Conservation (phyloP, 1,284 basidiomycete genomes). For the Ganoderma leucocontextum region DNA sequence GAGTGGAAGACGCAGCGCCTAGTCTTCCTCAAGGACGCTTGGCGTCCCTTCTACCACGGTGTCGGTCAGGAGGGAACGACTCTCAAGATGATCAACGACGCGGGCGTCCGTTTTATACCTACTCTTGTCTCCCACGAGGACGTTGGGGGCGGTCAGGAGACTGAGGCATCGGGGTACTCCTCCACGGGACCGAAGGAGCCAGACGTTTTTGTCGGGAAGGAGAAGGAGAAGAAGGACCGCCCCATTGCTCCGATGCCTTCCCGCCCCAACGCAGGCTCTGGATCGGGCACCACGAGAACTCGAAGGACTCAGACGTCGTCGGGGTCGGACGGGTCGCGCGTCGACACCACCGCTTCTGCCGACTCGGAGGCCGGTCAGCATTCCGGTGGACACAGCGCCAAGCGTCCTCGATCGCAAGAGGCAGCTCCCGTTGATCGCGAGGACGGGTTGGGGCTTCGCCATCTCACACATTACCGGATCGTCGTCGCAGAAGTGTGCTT, state of each 20-base stretch:
- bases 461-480: conserved; percentile 18
- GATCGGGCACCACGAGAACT: background rate
- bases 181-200: background rate
- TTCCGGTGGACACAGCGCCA: background rate
- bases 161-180: background rate
- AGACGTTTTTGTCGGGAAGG: background rate
- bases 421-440: no score
- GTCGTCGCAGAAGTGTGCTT: conserved; percentile 24
- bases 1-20: background rate
- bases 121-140: no score
- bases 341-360: background rate
- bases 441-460: background rate
- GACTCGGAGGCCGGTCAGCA: background rate
- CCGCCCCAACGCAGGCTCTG: background rate
- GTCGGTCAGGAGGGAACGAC: background rate
- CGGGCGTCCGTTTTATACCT: no score
- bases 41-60: background rate
- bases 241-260: background rate
- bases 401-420: background rate
- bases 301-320: no score
- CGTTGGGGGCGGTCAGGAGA: background rate
- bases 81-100: background rate
- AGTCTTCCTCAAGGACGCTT: conserved; percentile 14
- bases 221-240: background rate
- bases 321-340: no score